Conservation (phyloP, 805 yeast genomes). For the Barnettozyma vustinii region DNA sequence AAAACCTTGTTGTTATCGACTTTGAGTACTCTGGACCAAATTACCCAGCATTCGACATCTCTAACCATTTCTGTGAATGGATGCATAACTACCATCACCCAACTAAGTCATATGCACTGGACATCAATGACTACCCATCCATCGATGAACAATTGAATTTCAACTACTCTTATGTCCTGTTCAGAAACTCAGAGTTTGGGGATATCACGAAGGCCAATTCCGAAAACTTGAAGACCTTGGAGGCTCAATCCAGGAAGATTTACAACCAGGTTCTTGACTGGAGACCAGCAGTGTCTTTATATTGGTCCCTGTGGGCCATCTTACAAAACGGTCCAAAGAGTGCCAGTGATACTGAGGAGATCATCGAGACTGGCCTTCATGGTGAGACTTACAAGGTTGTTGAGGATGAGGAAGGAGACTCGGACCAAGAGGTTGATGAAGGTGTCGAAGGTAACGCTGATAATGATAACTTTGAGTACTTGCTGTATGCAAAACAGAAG, state of each 20-base stretch:
- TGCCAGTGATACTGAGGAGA: constrained; percentile 14
- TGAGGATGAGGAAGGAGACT: constrained; percentile 23
- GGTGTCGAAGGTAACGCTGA: constrained; percentile 28
- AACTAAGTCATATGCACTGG: constrained; percentile 39
- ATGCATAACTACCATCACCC: constrained; percentile 81
- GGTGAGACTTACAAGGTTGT: constrained; percentile 42
- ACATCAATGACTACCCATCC: constrained; percentile 57
- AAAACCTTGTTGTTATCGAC: constrained; percentile 85
- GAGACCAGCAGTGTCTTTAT: constrained; percentile 74
- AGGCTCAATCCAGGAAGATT: constrained; percentile 42
- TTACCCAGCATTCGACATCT: constrained; percentile 82
- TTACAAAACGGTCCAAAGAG: constrained; percentile 55
- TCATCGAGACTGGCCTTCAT: constrained; percentile 47
- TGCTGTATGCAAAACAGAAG: constrained; percentile 72
- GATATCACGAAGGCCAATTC: constrained; percentile 11
- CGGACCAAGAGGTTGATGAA: constrained; percentile 25
- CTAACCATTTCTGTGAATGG: constrained; percentile 95
- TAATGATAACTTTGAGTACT: constrained; percentile 71
- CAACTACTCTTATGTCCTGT: constrained; percentile 69
- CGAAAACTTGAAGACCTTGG: constrained; percentile 25
- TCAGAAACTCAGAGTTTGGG: constrained; percentile 32
- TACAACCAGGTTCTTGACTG: constrained; percentile 66
- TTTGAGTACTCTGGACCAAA: constrained; percentile 95
- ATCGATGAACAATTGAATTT: constrained; percentile 64
- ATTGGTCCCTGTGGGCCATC: constrained; percentile 92